Conservation (phyloP, 148 eudicot species). For the Selenicereus undatus region DNA sequence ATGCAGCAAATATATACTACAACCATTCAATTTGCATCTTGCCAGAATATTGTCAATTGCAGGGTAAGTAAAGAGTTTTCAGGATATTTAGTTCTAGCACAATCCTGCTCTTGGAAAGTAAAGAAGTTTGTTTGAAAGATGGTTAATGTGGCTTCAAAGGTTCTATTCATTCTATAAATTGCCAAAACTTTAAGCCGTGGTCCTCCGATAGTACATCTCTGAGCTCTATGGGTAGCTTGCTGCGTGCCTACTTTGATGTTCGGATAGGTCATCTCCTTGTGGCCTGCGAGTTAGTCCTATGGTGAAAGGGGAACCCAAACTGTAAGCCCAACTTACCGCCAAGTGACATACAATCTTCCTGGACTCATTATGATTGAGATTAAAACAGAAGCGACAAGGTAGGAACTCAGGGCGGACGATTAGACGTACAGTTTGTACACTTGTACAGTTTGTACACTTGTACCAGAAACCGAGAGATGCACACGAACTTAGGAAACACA, state of each 20-base stretch:
- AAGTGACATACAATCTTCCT: not conserved
- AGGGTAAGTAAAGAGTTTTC: not conserved
- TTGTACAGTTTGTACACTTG: too few species aligned
- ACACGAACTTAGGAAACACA: not conserved
- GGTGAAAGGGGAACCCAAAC: not conserved
- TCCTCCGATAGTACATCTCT: not conserved
- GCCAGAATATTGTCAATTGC: not conserved
- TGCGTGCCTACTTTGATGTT: not conserved
- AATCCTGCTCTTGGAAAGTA: too few species aligned
- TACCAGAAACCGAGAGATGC: not conserved
- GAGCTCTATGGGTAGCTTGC: not conserved
- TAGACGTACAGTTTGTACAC: too few species aligned
- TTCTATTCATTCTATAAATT: too few species aligned
- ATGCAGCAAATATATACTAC: not conserved
- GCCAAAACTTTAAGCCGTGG: not conserved
- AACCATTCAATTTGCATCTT: not conserved
- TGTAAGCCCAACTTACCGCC: not conserved
- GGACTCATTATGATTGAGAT: not conserved
- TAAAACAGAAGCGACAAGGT: not conserved
- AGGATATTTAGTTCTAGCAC: too few species aligned
- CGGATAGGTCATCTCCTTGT: not conserved
- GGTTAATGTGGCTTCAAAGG: too few species aligned
- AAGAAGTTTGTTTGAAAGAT: too few species aligned
- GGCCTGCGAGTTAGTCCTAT: not conserved
- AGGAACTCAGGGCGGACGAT: not conserved